phyloP scores from a whole-genome alignment of 2,329 filamentous ascomycete species.

The Phialemoniopsis sp. region DNA sequence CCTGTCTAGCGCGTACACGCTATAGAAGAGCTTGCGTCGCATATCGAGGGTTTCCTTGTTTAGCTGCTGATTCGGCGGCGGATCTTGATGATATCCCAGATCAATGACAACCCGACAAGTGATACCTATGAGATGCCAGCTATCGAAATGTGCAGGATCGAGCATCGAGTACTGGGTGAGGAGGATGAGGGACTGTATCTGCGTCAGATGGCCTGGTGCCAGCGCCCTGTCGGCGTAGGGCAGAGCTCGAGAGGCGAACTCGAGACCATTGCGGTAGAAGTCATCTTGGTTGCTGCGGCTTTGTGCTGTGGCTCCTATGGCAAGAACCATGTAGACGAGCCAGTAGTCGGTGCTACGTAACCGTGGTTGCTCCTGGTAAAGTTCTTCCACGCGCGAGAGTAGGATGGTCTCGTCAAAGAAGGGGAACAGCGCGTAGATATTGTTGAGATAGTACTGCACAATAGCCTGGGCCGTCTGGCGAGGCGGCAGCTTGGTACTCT shows the following conservation, averaged over 20 bases:
- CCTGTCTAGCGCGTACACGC: conserved; percentile 86
- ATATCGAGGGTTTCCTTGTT: conserved; percentile 70
- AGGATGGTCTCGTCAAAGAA: conserved; percentile 78
- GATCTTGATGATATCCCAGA: conserved; percentile 89
- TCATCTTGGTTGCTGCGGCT: conserved; percentile 66
- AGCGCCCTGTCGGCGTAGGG: conserved; percentile 78
- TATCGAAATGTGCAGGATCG: conserved; percentile 87
- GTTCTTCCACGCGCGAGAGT: conserved; percentile 72
- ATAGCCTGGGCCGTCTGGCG: conserved; percentile 64
- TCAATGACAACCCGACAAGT: conserved; percentile 85
- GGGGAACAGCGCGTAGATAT: conserved; percentile 75
- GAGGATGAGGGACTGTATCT: conserved; percentile 83
- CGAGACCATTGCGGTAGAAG: conserved; percentile 53
- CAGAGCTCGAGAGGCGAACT: conserved; percentile 61
- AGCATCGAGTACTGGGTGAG: conserved; percentile 87
- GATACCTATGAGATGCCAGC: conserved; percentile 90
- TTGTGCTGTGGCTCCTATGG: conserved; percentile 71
- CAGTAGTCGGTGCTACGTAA: conserved; percentile 73
- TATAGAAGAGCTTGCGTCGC: conserved; percentile 82
- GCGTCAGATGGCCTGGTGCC: conserved; percentile 76
- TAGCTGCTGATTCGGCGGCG: conserved; percentile 63
- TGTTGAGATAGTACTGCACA: conserved; percentile 80
- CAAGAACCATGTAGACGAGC: conserved; percentile 85
- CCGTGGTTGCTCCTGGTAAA: conserved; percentile 61
- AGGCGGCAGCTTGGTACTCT: conserved; percentile 62